A percentile compares a stretch with the other conserved stretches of the same genome.
Conservation (phyloP, 352 stramenopile genomes). For the Pythium dissimile region DNA sequence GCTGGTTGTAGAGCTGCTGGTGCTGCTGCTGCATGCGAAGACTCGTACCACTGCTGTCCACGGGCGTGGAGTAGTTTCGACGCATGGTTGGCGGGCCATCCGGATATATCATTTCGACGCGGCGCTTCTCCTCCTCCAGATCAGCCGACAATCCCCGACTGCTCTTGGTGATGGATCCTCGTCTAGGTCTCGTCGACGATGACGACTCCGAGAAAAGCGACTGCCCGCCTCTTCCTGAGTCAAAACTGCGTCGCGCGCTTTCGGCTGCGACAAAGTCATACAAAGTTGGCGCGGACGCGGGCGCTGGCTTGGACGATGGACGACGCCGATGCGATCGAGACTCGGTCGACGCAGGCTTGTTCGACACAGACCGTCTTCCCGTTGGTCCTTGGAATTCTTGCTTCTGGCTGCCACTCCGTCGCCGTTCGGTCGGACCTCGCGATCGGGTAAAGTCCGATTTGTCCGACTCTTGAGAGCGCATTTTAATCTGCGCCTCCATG, state of each 20-base stretch:
- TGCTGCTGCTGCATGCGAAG: constrained; percentile 17
- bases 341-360: not conserved
- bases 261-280: constrained; percentile 14
- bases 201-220: too few relatives aligned
- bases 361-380: constrained; percentile 15
- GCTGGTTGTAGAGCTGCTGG: constrained; percentile 22
- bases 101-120: constrained; percentile 4
- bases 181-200: not conserved
- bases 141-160: constrained; percentile 9
- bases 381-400: constrained; percentile 24
- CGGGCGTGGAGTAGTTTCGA: constrained; percentile 20
- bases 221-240: constrained; percentile 11
- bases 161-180: constrained; percentile 8
- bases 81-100: constrained; percentile 8
- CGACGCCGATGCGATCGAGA: not conserved
- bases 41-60: not conserved
- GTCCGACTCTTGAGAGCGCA: constrained; percentile 44
- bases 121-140: constrained; percentile 9
- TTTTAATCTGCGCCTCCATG: constrained; percentile 42
- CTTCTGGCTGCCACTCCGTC: constrained; percentile 26
- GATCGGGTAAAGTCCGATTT: constrained; percentile 29
- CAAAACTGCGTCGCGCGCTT: constrained; percentile 11
- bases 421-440: constrained; percentile 19
- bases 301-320: too few relatives aligned
- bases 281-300: too few relatives aligned